Evolutionary conservation across 2,329 filamentous ascomycete species (phyloP), one percentile per base, ranked within the genome.

Genomic region (Aspergillus ibericus): DNA sequence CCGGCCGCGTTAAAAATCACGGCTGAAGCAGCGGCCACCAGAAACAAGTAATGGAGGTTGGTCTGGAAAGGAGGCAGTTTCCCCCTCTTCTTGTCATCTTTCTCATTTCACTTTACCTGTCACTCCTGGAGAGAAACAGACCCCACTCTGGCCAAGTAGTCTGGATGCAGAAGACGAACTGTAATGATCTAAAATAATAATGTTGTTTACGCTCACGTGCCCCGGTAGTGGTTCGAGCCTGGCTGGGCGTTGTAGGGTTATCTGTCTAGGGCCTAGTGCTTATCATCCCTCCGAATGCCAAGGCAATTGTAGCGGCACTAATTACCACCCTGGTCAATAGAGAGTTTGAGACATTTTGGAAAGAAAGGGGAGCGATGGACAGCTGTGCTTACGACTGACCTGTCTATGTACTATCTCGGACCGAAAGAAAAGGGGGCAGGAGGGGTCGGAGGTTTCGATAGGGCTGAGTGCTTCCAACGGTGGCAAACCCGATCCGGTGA

Each of bases 1-100:
- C 91, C 91, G 0, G 79, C 82, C 49, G 85, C 85, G 5, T 74
- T 96, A 66, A 85, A 88, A 67, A 76, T 87, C 69, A 91, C 89
- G 20, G 88, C 90, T 0, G 83, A 89, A 72, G 86, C 88, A 5
- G 87, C 87, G 47, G 90, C 89, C 5, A 86, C 78, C 77, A 85
- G 81, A 52, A 93, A 93, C 72, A 64, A 63, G 51, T 69, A 70
- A 61, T 25, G 12, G 32, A 4, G 22, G 52, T 18, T 20, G 25
- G 12, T 27, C 5, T n/a, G 47, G 16, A 16, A 16, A 38, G 13
- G 42, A 15, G 42, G 12, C 22, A 13, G 5, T 10, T 20, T 29
- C 20, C 29, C 20, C 42, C 16, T 48, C 44, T 29, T 2, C 25
- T n/a, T n/a, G 15, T 16, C 16, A 25, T 22, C 42, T 25, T 47